Conservation (phyloP, 371 early-diverging fungal genomes). For the Dichotomocladium elegans region DNA sequence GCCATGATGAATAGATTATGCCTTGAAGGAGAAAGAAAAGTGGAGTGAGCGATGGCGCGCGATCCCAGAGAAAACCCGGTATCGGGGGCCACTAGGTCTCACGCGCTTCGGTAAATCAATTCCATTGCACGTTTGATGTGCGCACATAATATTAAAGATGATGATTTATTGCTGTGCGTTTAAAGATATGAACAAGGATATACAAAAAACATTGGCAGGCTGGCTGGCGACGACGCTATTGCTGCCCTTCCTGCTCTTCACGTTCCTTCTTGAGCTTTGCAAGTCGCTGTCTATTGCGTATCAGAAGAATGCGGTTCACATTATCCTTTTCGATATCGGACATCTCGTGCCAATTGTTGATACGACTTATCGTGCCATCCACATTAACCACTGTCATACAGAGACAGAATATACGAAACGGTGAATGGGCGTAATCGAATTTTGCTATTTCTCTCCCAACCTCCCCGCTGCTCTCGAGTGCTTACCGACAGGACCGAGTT, state of each 20-base stretch:
- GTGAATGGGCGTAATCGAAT: too few relatives aligned
- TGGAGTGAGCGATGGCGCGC: too few relatives aligned
- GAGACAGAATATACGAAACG: background rate
- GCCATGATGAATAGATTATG: background rate
- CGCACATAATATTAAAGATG: background rate
- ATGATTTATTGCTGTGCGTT: too few relatives aligned
- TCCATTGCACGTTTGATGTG: too few relatives aligned
- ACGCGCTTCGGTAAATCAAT: too few relatives aligned
- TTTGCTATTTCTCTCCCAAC: too few relatives aligned
- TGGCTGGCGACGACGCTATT: background rate
- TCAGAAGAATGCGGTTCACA: constrained; percentile 60
- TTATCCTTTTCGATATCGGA: constrained; percentile 61
- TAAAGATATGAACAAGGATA: too few relatives aligned
- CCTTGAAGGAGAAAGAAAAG: too few relatives aligned
- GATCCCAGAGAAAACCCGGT: too few relatives aligned
- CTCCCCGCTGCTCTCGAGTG: too few relatives aligned
- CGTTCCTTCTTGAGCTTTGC: constrained; percentile 2
- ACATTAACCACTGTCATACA: constrained; percentile 48
- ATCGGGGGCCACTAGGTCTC: too few relatives aligned
- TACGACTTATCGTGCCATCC: constrained; percentile 68
- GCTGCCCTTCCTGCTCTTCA: constrained; percentile 1
- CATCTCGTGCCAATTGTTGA: constrained; percentile 75
- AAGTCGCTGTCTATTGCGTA: constrained; percentile 52
- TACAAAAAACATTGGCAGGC: too few relatives aligned
- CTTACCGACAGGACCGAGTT: constrained; percentile 56